These are phyloP conservation scores for Planoprotostelium fungivorum DNA, from an alignment of 78 protist species.

Conservation along the genomic window DNA sequence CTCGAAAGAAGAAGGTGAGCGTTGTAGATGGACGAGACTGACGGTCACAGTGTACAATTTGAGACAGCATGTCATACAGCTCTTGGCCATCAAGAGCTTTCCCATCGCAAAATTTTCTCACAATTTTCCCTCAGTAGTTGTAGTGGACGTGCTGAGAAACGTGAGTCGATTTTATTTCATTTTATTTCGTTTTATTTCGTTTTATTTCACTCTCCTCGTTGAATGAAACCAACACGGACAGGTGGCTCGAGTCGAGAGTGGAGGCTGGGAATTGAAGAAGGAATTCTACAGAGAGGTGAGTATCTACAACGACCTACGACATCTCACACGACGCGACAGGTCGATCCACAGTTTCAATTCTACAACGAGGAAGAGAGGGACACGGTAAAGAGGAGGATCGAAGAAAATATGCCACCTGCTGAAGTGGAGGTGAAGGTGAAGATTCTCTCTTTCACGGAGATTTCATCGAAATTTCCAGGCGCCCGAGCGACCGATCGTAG, in stretches of 20 bases:
- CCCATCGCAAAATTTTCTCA: neutral
- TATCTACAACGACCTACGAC: neutral
- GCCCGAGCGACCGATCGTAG: no score
- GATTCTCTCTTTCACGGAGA: no score
- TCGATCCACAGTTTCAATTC: neutral
- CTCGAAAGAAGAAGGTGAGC: neutral
- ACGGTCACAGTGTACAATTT: neutral
- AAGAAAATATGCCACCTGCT: neutral
- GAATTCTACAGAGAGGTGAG: neutral
- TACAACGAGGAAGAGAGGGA: neutral
- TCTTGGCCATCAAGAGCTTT: neutral
- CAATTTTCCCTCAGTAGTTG: neutral
- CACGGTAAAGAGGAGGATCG: neutral
- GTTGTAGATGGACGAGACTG: neutral
- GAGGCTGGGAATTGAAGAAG: neutral
- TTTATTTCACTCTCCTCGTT: no score
- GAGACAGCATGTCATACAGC: neutral
- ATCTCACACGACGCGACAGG: neutral
- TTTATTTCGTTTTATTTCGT: neutral
- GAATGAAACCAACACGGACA: no score
- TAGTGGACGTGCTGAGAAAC: neutral
- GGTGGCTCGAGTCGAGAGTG: neutral
- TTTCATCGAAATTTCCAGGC: no score
- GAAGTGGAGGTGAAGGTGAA: no score
- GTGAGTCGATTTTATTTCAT: neutral